These are phyloP conservation scores for Cyberlindnera maritima DNA, from an alignment of 805 yeast genomes.

Conservation along the genomic window DNA sequence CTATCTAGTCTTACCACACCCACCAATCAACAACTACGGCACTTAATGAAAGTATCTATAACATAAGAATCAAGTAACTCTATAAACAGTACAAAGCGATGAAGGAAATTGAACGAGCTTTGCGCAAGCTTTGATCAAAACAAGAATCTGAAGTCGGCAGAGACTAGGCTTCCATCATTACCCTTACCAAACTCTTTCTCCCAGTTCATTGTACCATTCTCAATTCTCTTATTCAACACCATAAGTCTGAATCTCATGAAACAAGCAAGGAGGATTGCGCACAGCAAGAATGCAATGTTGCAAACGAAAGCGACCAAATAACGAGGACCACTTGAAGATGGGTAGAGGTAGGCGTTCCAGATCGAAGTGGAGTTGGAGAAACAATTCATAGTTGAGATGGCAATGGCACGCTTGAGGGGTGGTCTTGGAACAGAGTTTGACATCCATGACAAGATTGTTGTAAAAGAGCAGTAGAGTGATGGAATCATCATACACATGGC, in stretches of 20 bases:
- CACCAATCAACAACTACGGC: not conserved
- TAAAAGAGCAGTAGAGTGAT: constrained; percentile 51
- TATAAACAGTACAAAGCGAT: no score
- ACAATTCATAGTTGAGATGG: constrained; percentile 55
- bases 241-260: constrained; percentile 38
- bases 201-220: constrained; percentile 47
- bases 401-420: constrained; percentile 56
- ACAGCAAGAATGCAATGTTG: constrained; percentile 44
- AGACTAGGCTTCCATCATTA: constrained; percentile 40
- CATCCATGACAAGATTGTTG: constrained; percentile 52
- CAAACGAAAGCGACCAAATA: constrained; percentile 46
- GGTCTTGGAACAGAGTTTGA: constrained; percentile 56
- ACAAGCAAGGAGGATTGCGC: constrained; percentile 40
- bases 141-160: constrained; percentile 41
- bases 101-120: no score
- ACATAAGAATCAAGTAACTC: no score
- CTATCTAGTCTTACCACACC: no score
- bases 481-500: constrained; percentile 62
- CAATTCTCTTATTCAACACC: constrained; percentile 40
- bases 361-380: constrained; percentile 54
- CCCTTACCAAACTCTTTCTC: constrained; percentile 42
- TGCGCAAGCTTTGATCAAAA: no score
- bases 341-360: constrained; percentile 54
- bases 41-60: no score
- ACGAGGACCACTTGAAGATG: constrained; percentile 42